Evolutionary conservation across 1,139 yeast genomes (phyloP).

Genomic region (Petasospora fabianii): DNA sequence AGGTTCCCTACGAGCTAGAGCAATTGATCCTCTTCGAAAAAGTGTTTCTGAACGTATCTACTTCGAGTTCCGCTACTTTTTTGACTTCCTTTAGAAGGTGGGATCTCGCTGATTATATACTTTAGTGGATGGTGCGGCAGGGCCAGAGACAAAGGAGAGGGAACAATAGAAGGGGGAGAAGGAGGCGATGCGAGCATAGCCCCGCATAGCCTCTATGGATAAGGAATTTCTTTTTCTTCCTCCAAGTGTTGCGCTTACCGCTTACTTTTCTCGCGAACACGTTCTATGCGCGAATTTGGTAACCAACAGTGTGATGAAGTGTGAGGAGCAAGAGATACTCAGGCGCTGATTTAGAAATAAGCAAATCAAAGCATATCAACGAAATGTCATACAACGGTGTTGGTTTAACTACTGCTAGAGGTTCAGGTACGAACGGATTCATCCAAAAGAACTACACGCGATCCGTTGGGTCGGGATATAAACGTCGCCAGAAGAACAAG

Average conservation of each 20-base stretch:
- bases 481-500: constrained; percentile 21
- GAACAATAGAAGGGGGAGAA: background rate
- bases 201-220: background rate
- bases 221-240: constrained; percentile 1
- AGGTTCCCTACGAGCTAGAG: too few relatives aligned
- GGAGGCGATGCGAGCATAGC: constrained; percentile 3
- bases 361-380: background rate
- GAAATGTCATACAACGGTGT: constrained; percentile 28
- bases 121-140: background rate
- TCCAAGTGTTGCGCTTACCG: background rate
- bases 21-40: background rate
- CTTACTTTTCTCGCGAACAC: too few relatives aligned
- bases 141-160: background rate
- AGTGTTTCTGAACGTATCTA: background rate
- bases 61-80: background rate
- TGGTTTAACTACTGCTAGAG: constrained; percentile 27
- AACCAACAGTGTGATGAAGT: too few relatives aligned
- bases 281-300: too few relatives aligned
- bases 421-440: constrained; percentile 27
- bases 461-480: constrained; percentile 16
- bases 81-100: background rate
- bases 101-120: background rate
- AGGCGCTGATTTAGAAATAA: too few relatives aligned
- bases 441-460: constrained; percentile 25
- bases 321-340: too few relatives aligned